Evolutionary conservation across 257 asterid species (phyloP).

Genomic region (Solanum pennellii): DNA sequence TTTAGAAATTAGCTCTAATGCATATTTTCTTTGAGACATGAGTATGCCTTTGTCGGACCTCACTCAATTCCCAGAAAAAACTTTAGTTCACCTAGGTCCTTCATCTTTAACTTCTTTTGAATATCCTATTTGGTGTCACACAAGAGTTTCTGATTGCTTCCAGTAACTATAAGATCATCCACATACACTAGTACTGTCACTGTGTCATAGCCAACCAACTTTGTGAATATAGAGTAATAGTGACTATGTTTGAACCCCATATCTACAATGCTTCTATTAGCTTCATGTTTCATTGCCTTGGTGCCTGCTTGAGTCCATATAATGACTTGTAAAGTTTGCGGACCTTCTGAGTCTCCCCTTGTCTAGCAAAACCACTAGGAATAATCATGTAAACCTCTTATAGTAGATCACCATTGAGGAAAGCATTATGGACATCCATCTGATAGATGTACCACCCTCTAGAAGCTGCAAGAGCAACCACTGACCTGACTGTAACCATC

Average conservation of each 20-base stretch:
- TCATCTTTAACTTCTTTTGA: too few species aligned
- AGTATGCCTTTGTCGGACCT: not conserved
- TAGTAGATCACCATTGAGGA: not conserved
- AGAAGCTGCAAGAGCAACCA: not conserved
- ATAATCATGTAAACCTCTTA: not conserved
- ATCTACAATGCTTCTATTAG: not conserved
- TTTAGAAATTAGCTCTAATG: too few species aligned
- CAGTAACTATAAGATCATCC: too few species aligned
- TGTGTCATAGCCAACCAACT: not conserved
- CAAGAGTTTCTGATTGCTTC: too few species aligned
- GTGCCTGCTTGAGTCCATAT: not conserved
- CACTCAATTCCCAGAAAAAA: too few species aligned
- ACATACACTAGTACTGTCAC: not conserved
- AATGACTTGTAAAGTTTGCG: not conserved
- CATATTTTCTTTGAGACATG: not conserved
- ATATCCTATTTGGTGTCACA: too few species aligned
- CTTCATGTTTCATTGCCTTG: not conserved
- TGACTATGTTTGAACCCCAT: not conserved
- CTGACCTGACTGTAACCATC: not conserved
- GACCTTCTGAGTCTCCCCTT: not conserved
- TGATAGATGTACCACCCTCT: not conserved
- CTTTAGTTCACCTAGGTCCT: too few species aligned
- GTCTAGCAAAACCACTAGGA: not conserved
- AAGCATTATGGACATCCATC: too few species aligned
- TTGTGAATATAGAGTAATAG: not conserved